These are phyloP conservation scores for Ceratocystis cubensis DNA, from an alignment of 2,329 filamentous ascomycete genomes.

Conservation along the genomic window DNA sequence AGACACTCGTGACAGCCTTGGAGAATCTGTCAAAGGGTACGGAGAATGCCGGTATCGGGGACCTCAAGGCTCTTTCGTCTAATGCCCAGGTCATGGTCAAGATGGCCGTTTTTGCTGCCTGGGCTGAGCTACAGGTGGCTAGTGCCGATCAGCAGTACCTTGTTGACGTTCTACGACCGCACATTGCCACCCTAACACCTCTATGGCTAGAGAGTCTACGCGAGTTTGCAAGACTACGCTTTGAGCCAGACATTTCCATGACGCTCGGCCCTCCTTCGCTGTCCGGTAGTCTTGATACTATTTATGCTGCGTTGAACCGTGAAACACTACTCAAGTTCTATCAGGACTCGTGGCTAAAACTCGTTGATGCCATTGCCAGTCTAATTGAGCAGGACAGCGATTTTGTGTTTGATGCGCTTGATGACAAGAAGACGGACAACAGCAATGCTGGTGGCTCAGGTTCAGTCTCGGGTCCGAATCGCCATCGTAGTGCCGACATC, in stretches of 20 bases:
- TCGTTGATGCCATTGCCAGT: conserved; percentile 94
- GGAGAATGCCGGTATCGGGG: conserved; percentile 62
- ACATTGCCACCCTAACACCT: conserved; percentile 79
- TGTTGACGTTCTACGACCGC: conserved; percentile 73
- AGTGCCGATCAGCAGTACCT: conserved; percentile 87
- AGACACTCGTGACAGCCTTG: conserved; percentile 76
- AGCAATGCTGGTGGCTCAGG: conserved; percentile 32
- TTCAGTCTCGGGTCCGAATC: neutral
- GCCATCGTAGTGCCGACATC: conserved; percentile 50
- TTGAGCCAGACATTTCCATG: conserved; percentile 94
- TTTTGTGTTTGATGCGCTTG: conserved; percentile 91
- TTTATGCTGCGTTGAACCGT: conserved; percentile 87
- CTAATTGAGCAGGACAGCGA: conserved; percentile 95
- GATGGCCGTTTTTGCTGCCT: conserved; percentile 91
- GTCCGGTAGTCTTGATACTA: conserved; percentile 77
- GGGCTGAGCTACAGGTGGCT: conserved; percentile 92
- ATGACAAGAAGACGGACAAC: conserved; percentile 58
- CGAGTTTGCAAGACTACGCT: conserved; percentile 83
- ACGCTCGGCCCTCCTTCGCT: conserved; percentile 69
- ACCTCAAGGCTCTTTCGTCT: conserved; percentile 80
- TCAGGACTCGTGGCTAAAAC: conserved; percentile 89
- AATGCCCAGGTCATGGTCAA: conserved; percentile 98
- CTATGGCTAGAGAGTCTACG: conserved; percentile 86
- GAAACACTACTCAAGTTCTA: conserved; percentile 93
- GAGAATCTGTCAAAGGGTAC: conserved; percentile 66